Conservation (phyloP, 257 asterid genomes). For the Solanum piurae region DNA sequence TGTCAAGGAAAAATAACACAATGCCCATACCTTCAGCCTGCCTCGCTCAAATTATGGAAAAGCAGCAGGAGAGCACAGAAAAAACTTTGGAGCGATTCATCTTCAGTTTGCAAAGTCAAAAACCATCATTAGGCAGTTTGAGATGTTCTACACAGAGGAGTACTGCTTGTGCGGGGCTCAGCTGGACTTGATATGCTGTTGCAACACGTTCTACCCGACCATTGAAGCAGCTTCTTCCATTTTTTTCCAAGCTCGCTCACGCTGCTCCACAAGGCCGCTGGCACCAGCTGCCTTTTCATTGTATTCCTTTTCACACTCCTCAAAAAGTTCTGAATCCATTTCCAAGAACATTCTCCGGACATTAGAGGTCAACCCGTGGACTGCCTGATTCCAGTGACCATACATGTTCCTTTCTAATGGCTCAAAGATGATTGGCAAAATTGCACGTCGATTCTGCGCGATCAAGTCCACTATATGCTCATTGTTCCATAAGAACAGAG, state of each 20-base stretch:
- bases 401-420: slow-evolving; percentile 60
- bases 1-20: not conserved
- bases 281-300: slow-evolving; percentile 55
- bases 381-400: slow-evolving; percentile 86
- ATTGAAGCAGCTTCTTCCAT: slow-evolving; percentile 63
- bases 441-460: slow-evolving; percentile 55
- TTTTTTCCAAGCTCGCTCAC: slow-evolving; percentile 57
- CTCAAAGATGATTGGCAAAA: slow-evolving; percentile 72
- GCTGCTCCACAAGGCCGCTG: slow-evolving; percentile 39
- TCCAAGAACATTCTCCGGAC: slow-evolving; percentile 75
- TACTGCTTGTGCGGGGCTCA: not conserved
- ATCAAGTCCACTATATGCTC: slow-evolving; percentile 74
- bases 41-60: not conserved
- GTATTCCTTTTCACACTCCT: slow-evolving; percentile 55
- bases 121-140: not conserved
- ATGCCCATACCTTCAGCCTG: slow-evolving; percentile 1
- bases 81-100: not conserved
- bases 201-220: slow-evolving; percentile 2
- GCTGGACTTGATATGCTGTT: not conserved
- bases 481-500: slow-evolving; percentile 94
- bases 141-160: not conserved
- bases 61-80: slow-evolving; percentile 1
- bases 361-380: slow-evolving; percentile 67
- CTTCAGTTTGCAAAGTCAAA: not conserved
- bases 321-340: slow-evolving; percentile 74